Evolutionary conservation across 1,284 basidiomycete species (phyloP), one percentile per base, ranked within the genome.

Genomic region (Lentinula novae-zelandiae): DNA sequence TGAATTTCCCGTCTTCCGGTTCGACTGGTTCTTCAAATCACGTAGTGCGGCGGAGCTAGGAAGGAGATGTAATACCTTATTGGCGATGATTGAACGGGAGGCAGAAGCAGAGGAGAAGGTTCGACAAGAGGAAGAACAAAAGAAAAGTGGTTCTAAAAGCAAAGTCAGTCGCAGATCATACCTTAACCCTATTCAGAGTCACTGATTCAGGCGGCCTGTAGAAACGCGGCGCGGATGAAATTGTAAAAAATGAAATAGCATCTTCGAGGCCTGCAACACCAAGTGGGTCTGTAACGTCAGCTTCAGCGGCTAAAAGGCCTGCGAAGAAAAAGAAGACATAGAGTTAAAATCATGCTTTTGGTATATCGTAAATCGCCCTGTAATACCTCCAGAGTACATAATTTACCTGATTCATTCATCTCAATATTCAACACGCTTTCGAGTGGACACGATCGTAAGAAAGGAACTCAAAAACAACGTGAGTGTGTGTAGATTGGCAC

Each of bases 21-120:
- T 98, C 68, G 95, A 98, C 72, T 98, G 96, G 96, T 99, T 98
- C 80, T 94, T 99, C 82, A 98, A 98, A 80, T 93, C 90, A 65
- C 80, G 97, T 57, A 95, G 93, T 27, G 89, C 94, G 9, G 88
- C 93, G 69, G 97, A 99, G 78, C 78, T 99, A 63, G 87, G 90
- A 67, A 80, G 96, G 67, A 78, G 97, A 59, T 98, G 95, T 68
- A 92, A 90, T 67, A 98, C 96, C 6, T 73, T 99, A 44, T 71
- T 98, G 44, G 82, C 89, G 13, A 91, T 98, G 84, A 92, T 98
- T 63, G 89, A 95, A 77, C 97, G 97, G 80, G 95, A 96, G 73
- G 85, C 86, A 0, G 88, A 90, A 69, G 54, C 54, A 15, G 95
- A 96, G 73, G 85, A 86, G 0, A 88, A 90, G 73, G 38, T 33